Evolutionary conservation across 176 grass and related monocot species (phyloP).

Genomic region (Hyparrhenia diplandra): DNA sequence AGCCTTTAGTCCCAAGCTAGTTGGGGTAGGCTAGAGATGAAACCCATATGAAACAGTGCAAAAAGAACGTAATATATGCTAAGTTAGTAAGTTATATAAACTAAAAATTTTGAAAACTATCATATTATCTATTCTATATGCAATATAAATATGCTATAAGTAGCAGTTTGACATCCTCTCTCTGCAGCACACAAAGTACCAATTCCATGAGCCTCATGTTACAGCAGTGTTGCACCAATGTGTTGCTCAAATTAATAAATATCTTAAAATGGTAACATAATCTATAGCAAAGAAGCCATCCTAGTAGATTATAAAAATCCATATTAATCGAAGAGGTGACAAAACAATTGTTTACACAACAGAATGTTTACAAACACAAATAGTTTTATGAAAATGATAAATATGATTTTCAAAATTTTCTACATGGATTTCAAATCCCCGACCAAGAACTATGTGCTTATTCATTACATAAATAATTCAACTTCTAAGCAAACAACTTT

Average conservation of each 20-base stretch:
- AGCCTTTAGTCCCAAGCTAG: too few relatives aligned
- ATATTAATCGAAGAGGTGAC: background rate
- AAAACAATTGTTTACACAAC: background rate
- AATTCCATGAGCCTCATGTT: background rate
- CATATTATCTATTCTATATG: background rate
- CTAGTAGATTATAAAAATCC: background rate
- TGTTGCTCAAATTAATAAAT: background rate
- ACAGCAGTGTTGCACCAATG: background rate
- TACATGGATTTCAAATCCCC: background rate
- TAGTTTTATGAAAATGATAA: background rate
- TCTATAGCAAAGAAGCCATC: background rate
- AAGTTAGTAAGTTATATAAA: background rate
- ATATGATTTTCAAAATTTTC: conserved; percentile 6
- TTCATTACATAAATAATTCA: conserved; percentile 18
- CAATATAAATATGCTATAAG: conserved; percentile 9
- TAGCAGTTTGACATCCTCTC: conserved; percentile 2
- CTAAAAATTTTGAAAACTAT: background rate
- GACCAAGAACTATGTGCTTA: background rate
- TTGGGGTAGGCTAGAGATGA: too few relatives aligned
- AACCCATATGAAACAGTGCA: too few relatives aligned
- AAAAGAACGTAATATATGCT: too few relatives aligned
- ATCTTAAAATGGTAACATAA: conserved; percentile 11
- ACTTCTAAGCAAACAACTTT: conserved; percentile 23
- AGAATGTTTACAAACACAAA: background rate
- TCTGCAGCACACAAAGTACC: background rate